Evolutionary conservation across 768 basidiomycete species (phyloP), one percentile per base, ranked within the genome.

Genomic region (Mycena chlorophos): DNA sequence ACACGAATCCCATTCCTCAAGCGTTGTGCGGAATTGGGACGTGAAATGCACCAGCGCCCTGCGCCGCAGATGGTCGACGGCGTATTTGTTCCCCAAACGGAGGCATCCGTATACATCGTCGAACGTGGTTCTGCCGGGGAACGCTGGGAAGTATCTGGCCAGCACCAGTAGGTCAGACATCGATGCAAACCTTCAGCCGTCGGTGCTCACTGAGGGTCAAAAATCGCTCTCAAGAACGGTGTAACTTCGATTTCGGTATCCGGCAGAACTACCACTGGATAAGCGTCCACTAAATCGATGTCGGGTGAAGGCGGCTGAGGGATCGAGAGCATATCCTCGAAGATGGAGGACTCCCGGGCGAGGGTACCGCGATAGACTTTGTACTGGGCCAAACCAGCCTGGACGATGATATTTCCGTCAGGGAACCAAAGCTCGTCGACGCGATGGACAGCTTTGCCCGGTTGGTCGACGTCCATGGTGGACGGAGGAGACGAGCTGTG

Each of bases 41-140:
- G 55, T 43, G 2, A 56, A 22, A 27, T 56, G 55, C 5, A 52
- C 27, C 2, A 56, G 30, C 10, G 50, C 55, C 2, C 55, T 38
- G 5, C 34, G 23, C 1, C 45, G 40, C 14, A 56, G 29, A 27
- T 10, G 10, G 34, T 37, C 34, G 34, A n/a, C 30, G 34, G 1
- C 51, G 20, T 56, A 56, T 30, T 56, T 57, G 37, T 57, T 30
- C 3, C 45, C 28, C 19, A 57, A 51, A 4, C 51, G 43, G 10
- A 48, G 37, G 12, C 3, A 6, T 1, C 51, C 51, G 10, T 16
- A n/a, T 25, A 57, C 25, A 19, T 17, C 40, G 14, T 47, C 38
- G 38, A 48, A 49, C 5, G 38, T 27, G 1, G 51, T 57, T 10
- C 20, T 50, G 3, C 22, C 19, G 1, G 56, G 56, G 23, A 28